Conservation (phyloP, 192 early-diverging fungal genomes). For the Umbelopsis sp. region DNA sequence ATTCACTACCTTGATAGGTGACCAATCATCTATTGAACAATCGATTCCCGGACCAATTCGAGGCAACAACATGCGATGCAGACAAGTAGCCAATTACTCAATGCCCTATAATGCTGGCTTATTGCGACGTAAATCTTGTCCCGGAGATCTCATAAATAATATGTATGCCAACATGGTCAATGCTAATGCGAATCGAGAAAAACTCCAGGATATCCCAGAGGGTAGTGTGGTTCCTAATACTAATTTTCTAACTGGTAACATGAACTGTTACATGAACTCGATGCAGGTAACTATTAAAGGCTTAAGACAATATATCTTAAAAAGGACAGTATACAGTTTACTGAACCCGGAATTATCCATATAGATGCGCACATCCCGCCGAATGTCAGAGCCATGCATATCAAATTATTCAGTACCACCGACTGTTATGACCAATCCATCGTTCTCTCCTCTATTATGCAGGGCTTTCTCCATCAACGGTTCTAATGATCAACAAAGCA, state of each 20-base stretch:
- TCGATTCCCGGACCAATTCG: not conserved
- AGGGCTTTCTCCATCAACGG: conserved; percentile 1
- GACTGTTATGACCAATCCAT: not conserved
- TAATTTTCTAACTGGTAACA: not conserved
- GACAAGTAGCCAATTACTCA: not conserved
- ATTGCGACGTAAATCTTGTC: conserved; percentile 8
- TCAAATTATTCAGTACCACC: not conserved
- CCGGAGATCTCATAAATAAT: not conserved
- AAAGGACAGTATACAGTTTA: not conserved
- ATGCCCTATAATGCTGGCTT: not conserved
- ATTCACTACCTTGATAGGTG: not conserved
- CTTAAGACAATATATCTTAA: not conserved
- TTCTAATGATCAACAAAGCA: not conserved
- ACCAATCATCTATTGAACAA: not conserved
- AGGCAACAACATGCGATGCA: not conserved
- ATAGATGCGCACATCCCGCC: conserved; percentile 11
- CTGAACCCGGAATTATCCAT: not conserved
- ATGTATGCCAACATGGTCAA: not conserved
- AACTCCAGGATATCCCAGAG: not conserved
- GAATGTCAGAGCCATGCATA: conserved; percentile 10
- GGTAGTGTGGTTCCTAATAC: not conserved
- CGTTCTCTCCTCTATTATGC: not conserved
- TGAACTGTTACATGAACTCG: conserved; percentile 5
- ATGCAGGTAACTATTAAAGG: conserved; percentile 10
- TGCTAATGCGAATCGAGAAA: not conserved